Evolutionary conservation across 1,139 yeast genomes (phyloP).

Genomic region (Trichomonascaceae sp.): DNA sequence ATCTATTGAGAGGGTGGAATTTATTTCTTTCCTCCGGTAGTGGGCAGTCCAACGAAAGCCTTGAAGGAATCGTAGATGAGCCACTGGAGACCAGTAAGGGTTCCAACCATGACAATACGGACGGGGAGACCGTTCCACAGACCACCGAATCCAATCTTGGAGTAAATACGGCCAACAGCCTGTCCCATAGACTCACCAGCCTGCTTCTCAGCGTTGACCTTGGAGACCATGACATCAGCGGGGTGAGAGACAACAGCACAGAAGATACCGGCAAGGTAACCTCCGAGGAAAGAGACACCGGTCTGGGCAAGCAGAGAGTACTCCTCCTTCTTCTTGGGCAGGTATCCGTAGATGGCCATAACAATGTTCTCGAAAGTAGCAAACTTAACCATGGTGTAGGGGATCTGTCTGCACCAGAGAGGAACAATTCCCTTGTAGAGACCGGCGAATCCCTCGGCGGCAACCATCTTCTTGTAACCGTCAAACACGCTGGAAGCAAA

Average conservation of each 20-base stretch:
- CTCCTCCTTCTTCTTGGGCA: constrained; percentile 29
- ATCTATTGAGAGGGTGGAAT: no score
- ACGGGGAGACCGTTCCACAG: constrained; percentile 92
- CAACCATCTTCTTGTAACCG: constrained; percentile 54
- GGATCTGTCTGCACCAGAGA: constrained; percentile 88
- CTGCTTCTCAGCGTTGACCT: constrained; percentile 64
- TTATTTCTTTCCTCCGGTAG: constrained; percentile 40
- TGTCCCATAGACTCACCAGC: constrained; percentile 52
- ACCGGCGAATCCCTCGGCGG: constrained; percentile 52
- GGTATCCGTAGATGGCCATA: constrained; percentile 22
- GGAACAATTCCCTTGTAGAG: constrained; percentile 83
- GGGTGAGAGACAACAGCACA: constrained; percentile 94
- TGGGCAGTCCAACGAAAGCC: constrained; percentile 81
- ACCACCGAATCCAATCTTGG: constrained; percentile 73
- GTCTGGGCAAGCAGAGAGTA: constrained; percentile 60
- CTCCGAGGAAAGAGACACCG: constrained; percentile 86
- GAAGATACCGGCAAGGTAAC: constrained; percentile 91
- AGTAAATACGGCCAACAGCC: constrained; percentile 63
- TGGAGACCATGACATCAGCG: constrained; percentile 93
- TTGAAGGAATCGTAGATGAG: constrained; percentile 88
- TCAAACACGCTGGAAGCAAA: constrained; percentile 48
- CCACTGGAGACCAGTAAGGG: constrained; percentile 96
- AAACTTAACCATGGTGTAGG: constrained; percentile 93
- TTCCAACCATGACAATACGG: constrained; percentile 92
- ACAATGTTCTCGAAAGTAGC: constrained; percentile 88